Evolutionary conservation across 345 rosid species (phyloP), one percentile per base, ranked within the genome.

Genomic region (Sisymbrium irio): DNA sequence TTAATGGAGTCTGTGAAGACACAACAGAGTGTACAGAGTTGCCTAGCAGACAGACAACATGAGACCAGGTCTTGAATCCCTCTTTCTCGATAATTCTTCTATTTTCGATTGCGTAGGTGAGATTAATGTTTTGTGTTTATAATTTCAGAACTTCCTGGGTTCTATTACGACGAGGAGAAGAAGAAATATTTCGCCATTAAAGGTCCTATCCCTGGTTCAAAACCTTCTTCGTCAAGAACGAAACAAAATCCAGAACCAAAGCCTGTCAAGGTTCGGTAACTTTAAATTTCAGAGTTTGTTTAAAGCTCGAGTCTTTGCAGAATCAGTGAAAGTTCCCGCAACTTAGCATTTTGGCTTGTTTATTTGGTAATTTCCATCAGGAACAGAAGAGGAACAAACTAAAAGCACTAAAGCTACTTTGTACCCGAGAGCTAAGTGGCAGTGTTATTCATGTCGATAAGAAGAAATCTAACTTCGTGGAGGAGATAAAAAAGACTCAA

Each of bases 111-210:
- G 22, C 55, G 18, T 55, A 64, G 0, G 13, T 30, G 56, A 35
- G 19, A 46, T 63, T 64, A 13, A 70, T 69, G 6, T 63, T 42
- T 20, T 20, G 1, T 19, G 28, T 3, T 56, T 18, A 35, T 1
- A 17, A 35, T 3, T 37, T 45, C 86, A 89, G 98, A 91, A 25
- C 88, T 89, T 79, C 93, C 92, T 39, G 98, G 98, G 44, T 90
- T 85, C 68, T 90, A 92, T 73, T 90, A 65, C 77, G 97, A 95
- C 79, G 85, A 84, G 32, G 96, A 86, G 86, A 95, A 87, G 91
- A 90, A 92, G 74, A 79, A 97, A 76, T 90, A 88, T 63, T 95
- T 90, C 75, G 93, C 96, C 20, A 77, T 85, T 73, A 90, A 82
- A 73, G 90, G 96, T 28, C 93, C 89, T 14, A 83, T 87, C 46